Percentiles rank a stretch among this genome's conserved stretches.
Evolutionary conservation across 345 rosid genomes (phyloP).

Genomic region (Geranium brycei): DNA sequence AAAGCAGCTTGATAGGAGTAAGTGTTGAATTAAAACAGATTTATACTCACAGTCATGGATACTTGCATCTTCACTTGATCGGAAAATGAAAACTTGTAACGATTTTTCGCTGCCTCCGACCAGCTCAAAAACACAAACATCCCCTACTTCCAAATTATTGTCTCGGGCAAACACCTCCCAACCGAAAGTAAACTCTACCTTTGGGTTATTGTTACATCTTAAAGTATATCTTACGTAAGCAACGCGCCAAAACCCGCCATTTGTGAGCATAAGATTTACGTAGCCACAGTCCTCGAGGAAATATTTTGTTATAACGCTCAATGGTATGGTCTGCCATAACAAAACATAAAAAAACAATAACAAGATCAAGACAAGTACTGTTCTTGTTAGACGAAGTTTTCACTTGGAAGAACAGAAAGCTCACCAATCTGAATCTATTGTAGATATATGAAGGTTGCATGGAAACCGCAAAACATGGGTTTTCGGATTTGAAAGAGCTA

Average conservation of each 20-base stretch:
- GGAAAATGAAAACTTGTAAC: constrained; percentile 1
- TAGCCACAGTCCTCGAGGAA: neutral
- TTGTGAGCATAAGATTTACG: neutral
- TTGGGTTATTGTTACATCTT: neutral
- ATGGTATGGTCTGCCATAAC: neutral
- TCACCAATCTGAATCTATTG: neutral
- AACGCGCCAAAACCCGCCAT: neutral
- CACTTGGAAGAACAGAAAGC: neutral
- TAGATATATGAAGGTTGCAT: constrained; percentile 14
- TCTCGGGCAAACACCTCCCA: constrained; percentile 3
- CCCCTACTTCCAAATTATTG: constrained; percentile 7
- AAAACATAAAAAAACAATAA: too few species aligned
- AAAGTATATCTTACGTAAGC: neutral
- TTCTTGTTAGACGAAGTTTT: too few species aligned
- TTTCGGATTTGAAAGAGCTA: constrained; percentile 10
- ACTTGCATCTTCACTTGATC: neutral
- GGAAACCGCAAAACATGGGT: constrained; percentile 14
- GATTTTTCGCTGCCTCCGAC: neutral
- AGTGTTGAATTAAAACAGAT: too few species aligned
- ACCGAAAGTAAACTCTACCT: neutral
- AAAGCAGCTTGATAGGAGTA: too few species aligned
- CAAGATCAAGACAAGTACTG: too few species aligned
- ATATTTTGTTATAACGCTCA: too few species aligned
- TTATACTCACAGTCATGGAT: neutral
- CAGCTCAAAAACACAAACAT: constrained; percentile 13